Evolutionary conservation across 2,329 filamentous ascomycete genomes (phyloP), one percentile per base, ranked within the genome.

Genomic region (Neophaeococcomyces aloes): DNA sequence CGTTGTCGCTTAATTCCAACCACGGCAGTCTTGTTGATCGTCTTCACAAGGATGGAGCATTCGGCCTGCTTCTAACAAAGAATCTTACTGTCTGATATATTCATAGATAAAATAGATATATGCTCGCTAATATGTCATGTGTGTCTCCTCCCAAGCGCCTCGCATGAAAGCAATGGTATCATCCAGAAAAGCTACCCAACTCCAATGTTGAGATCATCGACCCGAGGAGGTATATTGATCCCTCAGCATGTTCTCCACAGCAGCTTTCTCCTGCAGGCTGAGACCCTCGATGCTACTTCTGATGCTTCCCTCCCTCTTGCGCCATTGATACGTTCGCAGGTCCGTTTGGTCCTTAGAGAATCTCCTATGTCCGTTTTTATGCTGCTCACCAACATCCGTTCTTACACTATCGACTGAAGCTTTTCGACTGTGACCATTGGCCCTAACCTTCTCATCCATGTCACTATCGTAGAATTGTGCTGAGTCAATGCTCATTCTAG

Each of bases 221-320:
- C 5, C 5, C 14, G 44, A 46, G 27, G 17, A 33, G 19, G 38
- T 40, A 25, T 47, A 38, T 15, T 18, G 32, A 18, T 44, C 36
- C 31, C 47, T 38, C 19, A 47, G 25, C 36, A 47, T 44, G 13
- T 46, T 37, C 27, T 49, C 47, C 8, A 47, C 40, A 11, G 33
- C 36, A 2, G 29, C 15, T 15, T 38, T 43, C 33, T 49, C 47
- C 21, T 41, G 15, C 17, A 37, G n/a, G 23, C 38, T 44, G 29
- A 46, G 21, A 13, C 29, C 29, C n/a, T 32, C 38, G 10, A 37
- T 29, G 2, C 36, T 38, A 13, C 30, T 46, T 19, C 29, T 29
- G 19, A 32, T 30, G 11, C 23, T 13, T 27, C 29, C 39, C 15
- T 42, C 30, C 15, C 15, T 29, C 14, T n/a, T 35, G 18, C 30